A percentile compares a stretch with the other conserved stretches of the same genome.
phyloP scores from a whole-genome alignment of 345 rosid genomes.

The Carallia pectinifolia region DNA sequence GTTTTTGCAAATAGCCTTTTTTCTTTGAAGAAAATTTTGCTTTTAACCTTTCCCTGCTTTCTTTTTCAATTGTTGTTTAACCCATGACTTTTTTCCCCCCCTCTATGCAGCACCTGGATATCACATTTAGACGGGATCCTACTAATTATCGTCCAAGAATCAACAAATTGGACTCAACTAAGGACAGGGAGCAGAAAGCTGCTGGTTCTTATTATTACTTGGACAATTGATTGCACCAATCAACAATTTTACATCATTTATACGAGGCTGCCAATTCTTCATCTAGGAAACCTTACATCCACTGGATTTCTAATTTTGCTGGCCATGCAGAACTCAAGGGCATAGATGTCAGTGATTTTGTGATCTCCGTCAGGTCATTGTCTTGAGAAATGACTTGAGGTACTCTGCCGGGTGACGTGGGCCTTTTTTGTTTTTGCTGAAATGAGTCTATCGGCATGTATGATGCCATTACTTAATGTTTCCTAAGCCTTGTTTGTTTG shows the following conservation, averaged over 20 bases:
- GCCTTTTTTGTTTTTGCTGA: background rate
- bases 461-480: background rate
- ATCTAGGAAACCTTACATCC: background rate
- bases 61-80: no score
- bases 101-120: constrained; percentile 73
- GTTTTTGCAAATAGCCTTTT: no score
- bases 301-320: background rate
- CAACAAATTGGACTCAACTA: constrained; percentile 88
- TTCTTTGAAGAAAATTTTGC: no score
- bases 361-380: background rate
- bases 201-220: constrained; percentile 92
- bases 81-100: background rate
- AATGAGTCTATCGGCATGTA: constrained; percentile 6
- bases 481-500: background rate
- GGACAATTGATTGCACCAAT: constrained; percentile 50
- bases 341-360: background rate
- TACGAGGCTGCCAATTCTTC: background rate
- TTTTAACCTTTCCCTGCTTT: no score
- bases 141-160: constrained; percentile 91
- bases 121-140: constrained; percentile 90
- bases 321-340: constrained; percentile 9
- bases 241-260: background rate
- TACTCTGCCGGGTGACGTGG: background rate
- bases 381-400: background rate
- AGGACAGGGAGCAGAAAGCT: constrained; percentile 91